Evolutionary conservation across 805 yeast species (phyloP), one percentile per base, ranked within the genome.

Genomic region (Ogataea minuta): DNA sequence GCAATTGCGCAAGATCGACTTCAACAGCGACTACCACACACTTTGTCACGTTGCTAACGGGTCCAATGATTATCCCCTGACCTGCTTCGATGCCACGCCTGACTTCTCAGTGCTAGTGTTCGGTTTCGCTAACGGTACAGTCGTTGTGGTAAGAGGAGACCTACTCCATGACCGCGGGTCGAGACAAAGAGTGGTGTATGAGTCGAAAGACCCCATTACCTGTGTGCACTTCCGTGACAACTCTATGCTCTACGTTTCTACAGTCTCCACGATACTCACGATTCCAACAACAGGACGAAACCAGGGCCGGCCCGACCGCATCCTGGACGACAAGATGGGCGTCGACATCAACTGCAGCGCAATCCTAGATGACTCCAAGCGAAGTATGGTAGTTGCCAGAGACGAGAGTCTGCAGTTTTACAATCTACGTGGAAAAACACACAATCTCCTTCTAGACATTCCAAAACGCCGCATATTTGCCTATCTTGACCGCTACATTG

Each of bases 101-200:
- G 79, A 75, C 43, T 74, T 81, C 44, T 71, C 86, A 3, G 75
- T 85, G 23, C 59, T 84, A 5, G 90, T 84, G 0, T 64, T 86
- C 31, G 96, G 96, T 0, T 86, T 79, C 52, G 82, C 90, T 10
- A 83, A 89, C 59, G 99, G 99, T 2, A 71, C 79, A 14, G 88
- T 90, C 2, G 67, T 90, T 2, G 64, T 90, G 6, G 76, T 90
- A 0, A 66, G 98, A 46, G 99, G 99, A 7, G 98, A 93, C 59
- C 60, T 93, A 23, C 49, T 87, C 6, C 77, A 89, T 50, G 99
- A 93, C 56, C 68, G 95, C 43, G 98, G 98, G 0, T 79, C 95
- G 8, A 76, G 93, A 48, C 98, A 91, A 54, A 68, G 97, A 20
- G 59, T 83, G 0, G 79, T 90, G 1, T 86, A 80, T 56, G 86